These are phyloP conservation scores for Yamadazyma siamensis DNA, from an alignment of 1,139 yeast genomes.

Conservation along the genomic window DNA sequence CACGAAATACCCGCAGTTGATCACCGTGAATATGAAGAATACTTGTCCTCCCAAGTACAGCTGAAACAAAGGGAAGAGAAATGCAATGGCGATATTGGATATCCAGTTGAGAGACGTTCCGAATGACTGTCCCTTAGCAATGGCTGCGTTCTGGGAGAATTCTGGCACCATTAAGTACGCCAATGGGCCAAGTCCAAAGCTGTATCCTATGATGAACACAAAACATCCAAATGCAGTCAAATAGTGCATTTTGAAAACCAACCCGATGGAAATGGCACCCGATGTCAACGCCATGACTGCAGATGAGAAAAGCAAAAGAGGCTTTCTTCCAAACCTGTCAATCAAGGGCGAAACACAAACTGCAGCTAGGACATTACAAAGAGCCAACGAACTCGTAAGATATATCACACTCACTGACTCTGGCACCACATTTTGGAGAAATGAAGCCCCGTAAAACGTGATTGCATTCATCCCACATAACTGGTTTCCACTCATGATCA, in stretches of 20 bases:
- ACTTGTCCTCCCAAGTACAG: constrained; percentile 25
- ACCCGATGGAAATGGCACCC: constrained; percentile 60
- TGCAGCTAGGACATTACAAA: constrained; percentile 29
- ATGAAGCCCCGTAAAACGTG: constrained; percentile 38
- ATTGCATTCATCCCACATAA: constrained; percentile 41
- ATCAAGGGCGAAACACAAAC: constrained; percentile 31
- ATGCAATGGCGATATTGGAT: constrained; percentile 76
- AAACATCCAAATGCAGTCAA: constrained; percentile 63
- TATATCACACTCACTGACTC: constrained; percentile 22
- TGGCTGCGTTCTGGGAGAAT: constrained; percentile 68
- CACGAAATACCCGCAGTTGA: constrained; percentile 19
- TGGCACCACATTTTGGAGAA: constrained; percentile 24
- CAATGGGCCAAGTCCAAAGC: constrained; percentile 86
- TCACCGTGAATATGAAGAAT: constrained; percentile 26
- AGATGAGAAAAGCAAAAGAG: constrained; percentile 60
- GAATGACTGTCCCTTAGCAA: constrained; percentile 79
- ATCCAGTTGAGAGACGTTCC: constrained; percentile 87
- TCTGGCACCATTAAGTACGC: constrained; percentile 85
- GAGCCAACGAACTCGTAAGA: constrained; percentile 29
- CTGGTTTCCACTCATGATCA: constrained; percentile 40
- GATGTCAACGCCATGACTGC: constrained; percentile 62
- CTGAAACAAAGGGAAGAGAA: constrained; percentile 56
- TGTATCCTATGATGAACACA: constrained; percentile 71
- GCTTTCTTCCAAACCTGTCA: constrained; percentile 63
- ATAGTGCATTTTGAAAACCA: constrained; percentile 39